A percentile compares a stretch with the other conserved stretches of the same genome.
Conservation (phyloP, 345 rosid genomes). For the Salix exigua region DNA sequence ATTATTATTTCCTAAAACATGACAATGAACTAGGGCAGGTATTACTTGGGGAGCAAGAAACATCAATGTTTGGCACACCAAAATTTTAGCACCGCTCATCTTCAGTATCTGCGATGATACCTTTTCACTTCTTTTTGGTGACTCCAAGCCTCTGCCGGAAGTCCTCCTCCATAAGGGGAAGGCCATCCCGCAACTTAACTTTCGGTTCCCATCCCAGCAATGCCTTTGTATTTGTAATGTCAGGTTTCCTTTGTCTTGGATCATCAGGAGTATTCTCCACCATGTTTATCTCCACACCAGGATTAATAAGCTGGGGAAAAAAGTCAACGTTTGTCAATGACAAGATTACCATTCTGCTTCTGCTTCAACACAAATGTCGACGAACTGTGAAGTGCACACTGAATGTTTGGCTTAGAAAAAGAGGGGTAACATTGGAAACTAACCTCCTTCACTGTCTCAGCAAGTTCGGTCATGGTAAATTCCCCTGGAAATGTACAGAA, state of each 20-base stretch:
- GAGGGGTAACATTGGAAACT: conserved; percentile 9
- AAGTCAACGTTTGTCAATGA: neutral
- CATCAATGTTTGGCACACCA: neutral
- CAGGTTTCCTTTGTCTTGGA: conserved; percentile 88
- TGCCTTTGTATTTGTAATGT: conserved; percentile 79
- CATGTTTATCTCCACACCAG: conserved; percentile 68
- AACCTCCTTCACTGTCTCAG: conserved; percentile 93
- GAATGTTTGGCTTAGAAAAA: neutral
- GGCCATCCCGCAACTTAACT: conserved; percentile 76
- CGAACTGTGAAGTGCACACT: neutral
- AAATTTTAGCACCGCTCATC: neutral
- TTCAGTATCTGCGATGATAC: neutral
- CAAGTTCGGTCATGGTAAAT: conserved; percentile 86
- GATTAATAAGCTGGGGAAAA: conserved; percentile 56
- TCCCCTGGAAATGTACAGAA: conserved; percentile 45
- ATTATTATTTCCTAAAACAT: conserved; percentile 5
- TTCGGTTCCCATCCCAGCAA: conserved; percentile 91
- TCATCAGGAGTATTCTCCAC: conserved; percentile 95
- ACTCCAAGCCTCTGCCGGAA: conserved; percentile 73
- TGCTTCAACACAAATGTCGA: neutral
- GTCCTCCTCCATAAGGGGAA: conserved; percentile 89
- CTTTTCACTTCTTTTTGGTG: conserved; percentile 33
- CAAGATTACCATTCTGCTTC: neutral
- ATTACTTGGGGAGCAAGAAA: neutral
- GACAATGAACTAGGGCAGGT: neutral